Base-by-base conservation (phyloP, 2,329 filamentous ascomycete species). In the Ceratocystis cubensis region DNA sequence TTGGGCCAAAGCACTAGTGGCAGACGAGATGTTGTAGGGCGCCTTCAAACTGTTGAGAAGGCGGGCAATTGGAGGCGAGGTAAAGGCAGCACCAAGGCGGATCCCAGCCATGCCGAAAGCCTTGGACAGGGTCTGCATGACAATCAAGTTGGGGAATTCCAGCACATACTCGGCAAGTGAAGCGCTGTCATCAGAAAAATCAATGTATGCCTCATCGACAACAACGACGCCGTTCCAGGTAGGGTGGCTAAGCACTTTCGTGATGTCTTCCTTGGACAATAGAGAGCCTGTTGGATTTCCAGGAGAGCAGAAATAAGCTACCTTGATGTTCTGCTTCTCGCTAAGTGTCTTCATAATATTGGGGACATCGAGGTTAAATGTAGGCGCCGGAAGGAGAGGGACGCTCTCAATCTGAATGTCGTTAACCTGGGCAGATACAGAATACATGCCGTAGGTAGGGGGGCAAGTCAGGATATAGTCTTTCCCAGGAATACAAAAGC, bases 101-200 rank as follows among this genome's bases (percentile, higher is more conserved):
- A 99, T 96, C 63, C 93, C 94, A 3, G 94, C 94, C 73, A 99
- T 83, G 33, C 94, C 94, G 73, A 99, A 99, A 0, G 91, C 94
- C 76, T 99, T 99, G 72, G 89, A 96, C n/a, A 97, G 82, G 0
- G 94, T 99, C 80, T 99, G 94, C 89, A 97, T 91, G 67, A 99
- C 92, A 20, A 96, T 91, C 30, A 99, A 81, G 75, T 99, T 99
- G 63, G 93, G 92, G 84, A 89, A 95, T 73, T 96, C 91, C 45
- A 83, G 81, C 0, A 96, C 92, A 88, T 90, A 96, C 76, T 96
- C 89, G 30, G 94, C 93, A 30, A 97, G 82, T 70, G 89, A 95
- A 53, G 89, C 82, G 30, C 84, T 86, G 17, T 76, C 85, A 5
- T 86, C 85, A 5, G 92, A 88, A 73, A 97, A 99, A 77, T 99